Evolutionary conservation across 108 stramenopile species (phyloP), one percentile per base, ranked within the genome.

Genomic region (Fistulifera solaris): DNA sequence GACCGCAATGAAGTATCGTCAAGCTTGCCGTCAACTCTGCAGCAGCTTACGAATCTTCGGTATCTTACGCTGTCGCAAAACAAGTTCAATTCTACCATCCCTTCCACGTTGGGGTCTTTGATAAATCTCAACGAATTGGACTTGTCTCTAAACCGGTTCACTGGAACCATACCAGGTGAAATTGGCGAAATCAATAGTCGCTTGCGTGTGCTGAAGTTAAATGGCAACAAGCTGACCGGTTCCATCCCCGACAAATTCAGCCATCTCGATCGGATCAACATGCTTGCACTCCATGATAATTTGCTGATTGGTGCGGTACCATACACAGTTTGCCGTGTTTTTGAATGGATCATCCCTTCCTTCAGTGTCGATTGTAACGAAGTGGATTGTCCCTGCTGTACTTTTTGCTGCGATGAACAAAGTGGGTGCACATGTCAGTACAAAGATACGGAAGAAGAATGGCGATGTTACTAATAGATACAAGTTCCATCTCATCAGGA

Each of bases 251-350:
- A 55, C 13, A 67, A 67, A 19, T 66, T 87, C 51, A 80, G 77
- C 41, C 46, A 62, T n/a, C 59, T 78, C 64, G 62, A 65, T 0
- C 53, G 59, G 31, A 65, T 78, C 26, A 54, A 67, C 23, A 72
- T 63, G 38, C 62, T 87, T 14, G 66, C 73, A 48, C 56, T 79
- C 48, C 59, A 62, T 2, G 54, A 63, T 23, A 87, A 87, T 64
- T 48, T 61, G 38, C 47, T 87, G 35, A 59, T 58, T 2, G 80
- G 82, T 14, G 69, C 69, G 2, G 49, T 87, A 31, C 86, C 86
- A 17, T 52, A 52, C 12, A 70, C 71, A 42, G 39, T 84, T 7
- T 73, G 74, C 47, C 40, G 52, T 15, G 21, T 80, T 17, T 45
- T 45, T 21, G 21, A 45, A 17, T 21, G 21, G 44, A 45, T 21